Evolutionary conservation across 2,329 filamentous ascomycete species (phyloP).

Genomic region (Metarhizium humberi): DNA sequence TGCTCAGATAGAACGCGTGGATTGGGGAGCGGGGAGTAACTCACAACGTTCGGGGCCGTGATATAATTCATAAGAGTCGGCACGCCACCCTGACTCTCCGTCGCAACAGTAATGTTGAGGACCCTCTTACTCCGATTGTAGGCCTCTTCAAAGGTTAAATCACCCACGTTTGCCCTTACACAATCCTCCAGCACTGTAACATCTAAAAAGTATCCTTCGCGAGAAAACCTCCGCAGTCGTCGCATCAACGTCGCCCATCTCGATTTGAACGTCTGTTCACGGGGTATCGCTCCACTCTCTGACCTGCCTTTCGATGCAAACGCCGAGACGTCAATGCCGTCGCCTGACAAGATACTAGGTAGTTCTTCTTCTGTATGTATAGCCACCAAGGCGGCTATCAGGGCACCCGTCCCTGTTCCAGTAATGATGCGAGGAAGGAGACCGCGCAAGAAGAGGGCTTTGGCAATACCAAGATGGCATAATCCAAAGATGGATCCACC

Average conservation of each 20-base stretch:
- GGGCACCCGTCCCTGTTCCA: constrained; percentile 79
- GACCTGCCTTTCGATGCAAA: constrained; percentile 43
- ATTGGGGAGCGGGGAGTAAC: constrained; percentile 24
- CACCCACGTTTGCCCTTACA: constrained; percentile 75
- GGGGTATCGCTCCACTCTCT: constrained; percentile 22
- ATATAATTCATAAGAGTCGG: constrained; percentile 86
- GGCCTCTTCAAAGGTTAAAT: constrained; percentile 88
- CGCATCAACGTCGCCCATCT: constrained; percentile 53
- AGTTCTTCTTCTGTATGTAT: constrained; percentile 83
- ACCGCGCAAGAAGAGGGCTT: constrained; percentile 71
- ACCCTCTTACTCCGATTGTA: constrained; percentile 77
- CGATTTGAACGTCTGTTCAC: constrained; percentile 29
- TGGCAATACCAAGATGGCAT: constrained; percentile 84
- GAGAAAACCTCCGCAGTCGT: constrained; percentile 58
- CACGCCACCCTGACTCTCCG: constrained; percentile 62
- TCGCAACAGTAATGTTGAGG: constrained; percentile 85
- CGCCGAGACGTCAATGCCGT: constrained; percentile 73
- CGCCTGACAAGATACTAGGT: constrained; percentile 64
- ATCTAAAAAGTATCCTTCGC: constrained; percentile 77
- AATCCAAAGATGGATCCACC: constrained; percentile 87
- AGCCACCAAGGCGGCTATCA: constrained; percentile 81
- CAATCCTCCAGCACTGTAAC: constrained; percentile 74
- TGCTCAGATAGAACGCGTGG: not conserved
- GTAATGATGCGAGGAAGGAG: constrained; percentile 84
- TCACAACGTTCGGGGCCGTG: constrained; percentile 83